Evolutionary conservation across 371 early-diverging fungal genomes (phyloP).

Genomic region (Circinella minor): DNA sequence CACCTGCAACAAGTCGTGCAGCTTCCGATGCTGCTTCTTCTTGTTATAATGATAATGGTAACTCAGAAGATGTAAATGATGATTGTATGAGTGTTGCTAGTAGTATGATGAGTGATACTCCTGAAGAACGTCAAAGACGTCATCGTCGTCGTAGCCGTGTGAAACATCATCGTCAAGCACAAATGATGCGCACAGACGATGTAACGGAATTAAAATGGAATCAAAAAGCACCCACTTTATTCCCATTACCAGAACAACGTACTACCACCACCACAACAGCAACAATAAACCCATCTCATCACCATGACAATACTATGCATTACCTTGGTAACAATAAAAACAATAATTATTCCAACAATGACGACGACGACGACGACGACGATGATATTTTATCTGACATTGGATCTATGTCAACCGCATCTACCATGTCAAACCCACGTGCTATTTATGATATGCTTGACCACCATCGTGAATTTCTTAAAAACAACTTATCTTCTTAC

Average conservation of each 20-base stretch:
- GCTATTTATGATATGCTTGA: conserved; percentile 13
- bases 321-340: background rate
- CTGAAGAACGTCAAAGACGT: conserved; percentile 15
- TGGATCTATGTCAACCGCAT: conserved; percentile 14
- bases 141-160: conserved; percentile 25
- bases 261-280: background rate
- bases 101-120: conserved; percentile 6
- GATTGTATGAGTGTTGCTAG: conserved; percentile 13
- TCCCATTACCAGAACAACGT: conserved; percentile 6
- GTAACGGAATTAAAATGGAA: conserved; percentile 2
- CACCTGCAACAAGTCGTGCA: background rate
- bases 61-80: conserved; percentile 15
- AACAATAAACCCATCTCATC: background rate
- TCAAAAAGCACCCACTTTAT: conserved; percentile 4
- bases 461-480: background rate
- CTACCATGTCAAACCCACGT: conserved; percentile 12
- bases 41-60: background rate
- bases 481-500: too few species aligned
- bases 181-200: conserved; percentile 1
- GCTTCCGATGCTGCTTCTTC: background rate
- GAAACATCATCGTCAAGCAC: conserved; percentile 19
- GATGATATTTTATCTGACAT: conserved; percentile 11
- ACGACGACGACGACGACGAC: background rate
- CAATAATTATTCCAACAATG: background rate
- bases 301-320: background rate